Evolutionary conservation across 108 stramenopile species (phyloP).

Genomic region (Nitzschia sp.): DNA sequence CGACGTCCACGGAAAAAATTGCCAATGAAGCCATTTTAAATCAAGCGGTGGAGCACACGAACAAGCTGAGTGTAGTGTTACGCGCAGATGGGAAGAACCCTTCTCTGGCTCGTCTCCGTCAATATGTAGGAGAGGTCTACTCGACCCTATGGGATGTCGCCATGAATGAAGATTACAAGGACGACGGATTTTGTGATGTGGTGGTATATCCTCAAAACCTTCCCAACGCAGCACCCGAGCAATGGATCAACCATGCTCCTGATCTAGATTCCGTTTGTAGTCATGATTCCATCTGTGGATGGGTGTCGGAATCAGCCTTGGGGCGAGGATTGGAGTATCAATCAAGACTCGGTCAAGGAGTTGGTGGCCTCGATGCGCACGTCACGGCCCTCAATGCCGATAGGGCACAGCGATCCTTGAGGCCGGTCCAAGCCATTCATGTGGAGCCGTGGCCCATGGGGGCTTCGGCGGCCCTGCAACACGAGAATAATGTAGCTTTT

Average conservation of each 20-base stretch:
- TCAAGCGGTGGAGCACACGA: conserved; percentile 51
- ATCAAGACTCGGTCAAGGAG: conserved; percentile 44
- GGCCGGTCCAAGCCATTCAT: conserved; percentile 54
- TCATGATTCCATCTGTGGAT: conserved; percentile 80
- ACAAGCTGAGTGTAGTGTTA: conserved; percentile 67
- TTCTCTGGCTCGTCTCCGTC: conserved; percentile 64
- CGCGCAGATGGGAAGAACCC: conserved; percentile 52
- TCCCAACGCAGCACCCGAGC: conserved; percentile 84
- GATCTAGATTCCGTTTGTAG: conserved; percentile 73
- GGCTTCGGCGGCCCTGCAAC: conserved; percentile 43
- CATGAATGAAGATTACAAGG: conserved; percentile 19
- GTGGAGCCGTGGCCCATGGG: conserved; percentile 81
- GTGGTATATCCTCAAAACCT: conserved; percentile 88
- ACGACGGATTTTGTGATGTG: conserved; percentile 58
- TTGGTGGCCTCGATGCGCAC: conserved; percentile 71
- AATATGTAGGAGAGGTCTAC: conserved; percentile 88
- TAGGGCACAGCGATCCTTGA: conserved; percentile 47
- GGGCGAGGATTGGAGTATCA: conserved; percentile 55
- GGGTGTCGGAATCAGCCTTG: conserved; percentile 51
- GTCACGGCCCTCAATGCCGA: conserved; percentile 79
- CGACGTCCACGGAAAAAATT: conserved; percentile 75
- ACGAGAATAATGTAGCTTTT: conserved; percentile 63
- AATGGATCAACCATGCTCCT: conserved; percentile 61
- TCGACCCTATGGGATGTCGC: conserved; percentile 78
- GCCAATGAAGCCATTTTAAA: conserved; percentile 88